Evolutionary conservation across 208 protist species (phyloP).

Genomic region (Acanthamoeba lenticulata): DNA sequence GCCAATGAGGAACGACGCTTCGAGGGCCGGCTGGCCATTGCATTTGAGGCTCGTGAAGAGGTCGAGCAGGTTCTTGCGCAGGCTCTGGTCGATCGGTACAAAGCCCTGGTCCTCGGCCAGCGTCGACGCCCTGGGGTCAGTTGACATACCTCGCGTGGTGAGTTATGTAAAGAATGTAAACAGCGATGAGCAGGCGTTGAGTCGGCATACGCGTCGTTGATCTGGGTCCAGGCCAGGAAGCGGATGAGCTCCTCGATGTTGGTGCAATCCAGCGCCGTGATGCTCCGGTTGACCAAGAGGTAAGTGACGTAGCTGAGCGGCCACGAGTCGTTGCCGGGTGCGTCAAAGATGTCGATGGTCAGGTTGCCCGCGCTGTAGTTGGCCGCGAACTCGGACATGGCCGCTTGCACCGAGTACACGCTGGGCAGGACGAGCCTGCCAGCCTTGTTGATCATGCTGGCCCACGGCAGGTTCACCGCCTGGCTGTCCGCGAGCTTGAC

Average conservation of each 20-base stretch:
- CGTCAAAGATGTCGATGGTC: not conserved
- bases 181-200: too few relatives aligned
- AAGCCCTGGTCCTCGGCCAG: not conserved
- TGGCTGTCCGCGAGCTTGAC: not conserved
- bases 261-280: not conserved
- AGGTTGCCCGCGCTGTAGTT: not conserved
- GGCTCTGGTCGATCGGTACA: not conserved
- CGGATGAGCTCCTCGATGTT: not conserved
- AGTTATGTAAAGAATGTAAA: too few relatives aligned
- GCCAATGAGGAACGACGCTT: not conserved
- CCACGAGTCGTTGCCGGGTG: not conserved
- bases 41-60: too few relatives aligned
- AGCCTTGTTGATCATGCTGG: not conserved
- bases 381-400: not conserved
- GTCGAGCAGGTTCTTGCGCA: not conserved
- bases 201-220: constrained; percentile 2
- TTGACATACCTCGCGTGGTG: too few relatives aligned
- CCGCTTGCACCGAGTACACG: not conserved
- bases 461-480: not conserved
- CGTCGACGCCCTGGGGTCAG: not conserved
- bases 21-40: not conserved
- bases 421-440: not conserved
- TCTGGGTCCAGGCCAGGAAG: not conserved
- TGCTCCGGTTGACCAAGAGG: not conserved
- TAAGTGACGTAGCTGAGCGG: not conserved